A percentile compares a stretch with the other conserved stretches of the same genome.
Evolutionary conservation across 2,329 filamentous ascomycete species (phyloP).

Genomic region (Sarocladium oryzae): DNA sequence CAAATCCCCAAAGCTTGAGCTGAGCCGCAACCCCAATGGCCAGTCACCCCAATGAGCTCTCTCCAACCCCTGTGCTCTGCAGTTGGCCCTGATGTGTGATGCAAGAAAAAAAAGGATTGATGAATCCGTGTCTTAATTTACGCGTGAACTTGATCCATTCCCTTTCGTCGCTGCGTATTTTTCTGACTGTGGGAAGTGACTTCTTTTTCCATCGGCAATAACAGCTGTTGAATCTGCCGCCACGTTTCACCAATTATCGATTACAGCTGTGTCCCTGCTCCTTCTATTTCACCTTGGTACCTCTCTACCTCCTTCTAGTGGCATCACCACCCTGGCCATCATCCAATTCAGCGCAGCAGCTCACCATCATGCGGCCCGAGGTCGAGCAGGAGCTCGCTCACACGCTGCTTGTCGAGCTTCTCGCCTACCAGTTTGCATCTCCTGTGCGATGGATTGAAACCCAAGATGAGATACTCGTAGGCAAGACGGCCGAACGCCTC

Average conservation of each 20-base stretch:
- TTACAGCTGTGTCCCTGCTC: neutral
- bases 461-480: constrained; percentile 96
- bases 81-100: neutral
- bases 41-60: neutral
- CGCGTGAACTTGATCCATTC: neutral
- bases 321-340: neutral
- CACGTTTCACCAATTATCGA: neutral
- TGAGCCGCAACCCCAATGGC: neutral
- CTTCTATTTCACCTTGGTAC: neutral
- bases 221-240: neutral
- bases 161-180: neutral
- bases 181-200: neutral
- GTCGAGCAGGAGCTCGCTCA: constrained; percentile 98
- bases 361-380: constrained; percentile 81
- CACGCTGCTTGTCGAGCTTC: constrained; percentile 94
- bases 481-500: constrained; percentile 93
- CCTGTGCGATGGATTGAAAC: constrained; percentile 99
- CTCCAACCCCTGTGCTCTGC: neutral
- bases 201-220: neutral
- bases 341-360: neutral
- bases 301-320: neutral
- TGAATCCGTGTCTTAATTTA: neutral
- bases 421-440: constrained; percentile 98
- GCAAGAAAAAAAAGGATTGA: neutral
- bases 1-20: neutral